Evolutionary conservation across 2,329 filamentous ascomycete species (phyloP).

Genomic region (Pseudocercospora pini-densiflorae): DNA sequence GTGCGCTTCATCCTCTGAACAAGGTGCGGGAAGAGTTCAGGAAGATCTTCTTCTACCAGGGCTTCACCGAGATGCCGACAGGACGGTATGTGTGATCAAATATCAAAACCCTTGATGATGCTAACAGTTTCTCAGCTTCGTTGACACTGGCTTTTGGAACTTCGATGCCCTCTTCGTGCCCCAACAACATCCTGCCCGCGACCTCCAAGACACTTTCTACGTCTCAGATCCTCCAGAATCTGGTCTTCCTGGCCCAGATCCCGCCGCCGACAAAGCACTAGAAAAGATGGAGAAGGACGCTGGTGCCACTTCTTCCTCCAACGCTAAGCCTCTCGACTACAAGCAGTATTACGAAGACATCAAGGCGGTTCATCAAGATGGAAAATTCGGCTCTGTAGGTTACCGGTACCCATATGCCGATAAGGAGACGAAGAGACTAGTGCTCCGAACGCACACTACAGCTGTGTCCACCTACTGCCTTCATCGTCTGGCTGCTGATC

Average conservation of each 20-base stretch:
- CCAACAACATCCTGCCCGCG: constrained; percentile 95
- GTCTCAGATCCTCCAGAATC: constrained; percentile 85
- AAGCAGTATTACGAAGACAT: constrained; percentile 88
- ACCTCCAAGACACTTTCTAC: constrained; percentile 98
- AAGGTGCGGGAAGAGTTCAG: constrained; percentile 96
- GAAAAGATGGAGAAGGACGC: constrained; percentile 56
- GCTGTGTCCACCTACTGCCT: constrained; percentile 89
- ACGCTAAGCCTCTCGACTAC: constrained; percentile 62
- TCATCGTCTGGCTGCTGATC: constrained; percentile 82
- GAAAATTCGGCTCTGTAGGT: constrained; percentile 92
- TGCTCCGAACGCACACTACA: constrained; percentile 95
- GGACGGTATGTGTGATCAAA: constrained; percentile 59
- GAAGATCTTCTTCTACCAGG: constrained; percentile 99
- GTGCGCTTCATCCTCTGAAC: constrained; percentile 66
- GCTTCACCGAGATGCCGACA: constrained; percentile 98
- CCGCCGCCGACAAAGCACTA: constrained; percentile 51
- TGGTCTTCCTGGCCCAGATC: constrained; percentile 66
- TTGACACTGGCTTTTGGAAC: constrained; percentile 99
- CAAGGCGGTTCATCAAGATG: constrained; percentile 82
- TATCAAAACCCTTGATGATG: constrained; percentile 50
- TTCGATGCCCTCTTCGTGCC: constrained; percentile 97
- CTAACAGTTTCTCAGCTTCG: constrained; percentile 60
- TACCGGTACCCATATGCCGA: constrained; percentile 94
- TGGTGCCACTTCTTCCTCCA: constrained; percentile 28
- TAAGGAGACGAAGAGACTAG: constrained; percentile 83